Percentiles rank a stretch among this genome's conserved stretches.
Evolutionary conservation across 2,329 filamentous ascomycete species (phyloP).

Genomic region (Talaromyces sp.): DNA sequence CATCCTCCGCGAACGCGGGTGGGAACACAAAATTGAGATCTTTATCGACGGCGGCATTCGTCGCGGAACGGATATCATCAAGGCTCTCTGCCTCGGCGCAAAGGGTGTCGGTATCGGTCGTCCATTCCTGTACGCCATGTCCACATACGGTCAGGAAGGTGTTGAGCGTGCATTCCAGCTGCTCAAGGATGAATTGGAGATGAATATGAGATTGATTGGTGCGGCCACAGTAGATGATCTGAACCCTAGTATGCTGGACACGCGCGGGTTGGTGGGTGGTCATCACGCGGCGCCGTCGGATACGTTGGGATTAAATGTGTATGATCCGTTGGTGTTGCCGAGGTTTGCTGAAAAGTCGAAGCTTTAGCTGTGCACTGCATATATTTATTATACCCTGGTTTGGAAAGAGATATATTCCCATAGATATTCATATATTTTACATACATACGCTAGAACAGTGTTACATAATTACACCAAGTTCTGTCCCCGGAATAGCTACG

Average conservation of each 20-base stretch:
- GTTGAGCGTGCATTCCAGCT: constrained; percentile 91
- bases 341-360: constrained; percentile 49
- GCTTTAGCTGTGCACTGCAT: constrained; percentile 26
- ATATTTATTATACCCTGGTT: neutral
- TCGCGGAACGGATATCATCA: constrained; percentile 89
- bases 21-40: constrained; percentile 75
- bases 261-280: constrained; percentile 59
- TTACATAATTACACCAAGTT: neutral
- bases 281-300: constrained; percentile 60
- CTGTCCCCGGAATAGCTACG: neutral
- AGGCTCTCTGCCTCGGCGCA: constrained; percentile 88
- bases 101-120: constrained; percentile 89
- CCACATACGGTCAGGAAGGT: constrained; percentile 78
- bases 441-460: constrained; percentile 8
- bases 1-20: constrained; percentile 67
- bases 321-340: constrained; percentile 53
- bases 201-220: constrained; percentile 96
- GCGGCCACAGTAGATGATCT: constrained; percentile 70
- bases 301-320: constrained; percentile 55
- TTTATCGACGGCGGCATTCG: constrained; percentile 89
- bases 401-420: neutral
- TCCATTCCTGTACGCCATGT: constrained; percentile 96
- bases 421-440: constrained; percentile 3
- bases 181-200: constrained; percentile 94
- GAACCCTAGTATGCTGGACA: constrained; percentile 75